Conservation (phyloP, 805 yeast species). For the Wickerhamomyces hampshirensis region DNA sequence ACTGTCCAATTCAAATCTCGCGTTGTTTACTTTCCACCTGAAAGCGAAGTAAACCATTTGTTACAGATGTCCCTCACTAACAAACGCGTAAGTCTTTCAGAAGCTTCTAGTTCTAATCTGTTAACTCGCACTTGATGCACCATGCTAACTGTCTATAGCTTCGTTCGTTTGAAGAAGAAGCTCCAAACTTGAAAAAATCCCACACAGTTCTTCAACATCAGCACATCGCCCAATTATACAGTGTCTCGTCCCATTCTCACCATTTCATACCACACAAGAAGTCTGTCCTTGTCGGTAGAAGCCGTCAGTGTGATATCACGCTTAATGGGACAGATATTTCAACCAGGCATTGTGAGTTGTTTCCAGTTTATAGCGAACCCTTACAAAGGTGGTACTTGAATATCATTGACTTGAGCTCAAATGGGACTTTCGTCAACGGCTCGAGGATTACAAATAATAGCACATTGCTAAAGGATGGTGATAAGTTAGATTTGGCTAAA, state of each 20-base stretch:
- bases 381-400: slow-evolving; percentile 34
- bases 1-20: too few species aligned
- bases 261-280: slow-evolving; percentile 30
- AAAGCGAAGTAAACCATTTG: background rate
- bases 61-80: slow-evolving; percentile 14
- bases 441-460: slow-evolving; percentile 41
- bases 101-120: too few species aligned
- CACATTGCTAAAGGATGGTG: slow-evolving; percentile 56
- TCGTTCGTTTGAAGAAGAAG: slow-evolving; percentile 8
- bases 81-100: slow-evolving; percentile 13
- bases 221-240: too few species aligned
- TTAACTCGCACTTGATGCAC: background rate
- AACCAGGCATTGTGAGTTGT: slow-evolving; percentile 55
- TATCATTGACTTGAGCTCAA: slow-evolving; percentile 50
- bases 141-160: slow-evolving; percentile 1
- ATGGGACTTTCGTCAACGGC: slow-evolving; percentile 67
- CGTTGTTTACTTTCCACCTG: slow-evolving; percentile 2
- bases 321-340: slow-evolving; percentile 59
- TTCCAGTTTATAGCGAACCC: slow-evolving; percentile 34
- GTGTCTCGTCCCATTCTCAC: too few species aligned
- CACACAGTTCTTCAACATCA: slow-evolving; percentile 18
- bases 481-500: slow-evolving; percentile 53
- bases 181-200: slow-evolving; percentile 13
- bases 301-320: slow-evolving; percentile 53
- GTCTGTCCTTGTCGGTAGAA: slow-evolving; percentile 44